These are phyloP conservation scores for Podospora appendiculata DNA, from an alignment of 495 filamentous ascomycete genomes.

Conservation along the genomic window DNA sequence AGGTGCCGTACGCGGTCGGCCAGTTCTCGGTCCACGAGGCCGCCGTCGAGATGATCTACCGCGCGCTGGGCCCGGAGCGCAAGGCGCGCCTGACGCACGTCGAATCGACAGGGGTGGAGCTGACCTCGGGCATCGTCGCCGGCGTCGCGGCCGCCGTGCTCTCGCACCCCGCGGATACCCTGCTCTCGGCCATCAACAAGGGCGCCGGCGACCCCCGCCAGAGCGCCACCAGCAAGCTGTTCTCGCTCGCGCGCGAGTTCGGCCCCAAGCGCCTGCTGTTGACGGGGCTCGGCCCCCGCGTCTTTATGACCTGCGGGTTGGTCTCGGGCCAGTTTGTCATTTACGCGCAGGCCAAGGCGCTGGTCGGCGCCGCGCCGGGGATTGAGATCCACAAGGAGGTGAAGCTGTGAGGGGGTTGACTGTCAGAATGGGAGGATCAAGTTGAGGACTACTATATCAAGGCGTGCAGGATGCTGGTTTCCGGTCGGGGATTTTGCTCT, in stretches of 20 bases:
- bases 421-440: too few relatives aligned
- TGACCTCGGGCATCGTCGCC: constrained; percentile 74
- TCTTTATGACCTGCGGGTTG: constrained; percentile 28
- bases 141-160: constrained; percentile 82
- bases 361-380: constrained; percentile 24
- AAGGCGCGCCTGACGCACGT: constrained; percentile 23
- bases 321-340: constrained; percentile 32
- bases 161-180: constrained; percentile 83
- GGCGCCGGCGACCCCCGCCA: constrained; percentile 27
- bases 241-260: constrained; percentile 27
- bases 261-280: constrained; percentile 23
- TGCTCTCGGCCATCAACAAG: constrained; percentile 92
- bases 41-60: constrained; percentile 26
- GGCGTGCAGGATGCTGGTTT: too few relatives aligned
- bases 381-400: constrained; percentile 30
- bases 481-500: too few relatives aligned
- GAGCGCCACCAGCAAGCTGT: constrained; percentile 24
- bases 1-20: constrained; percentile 38
- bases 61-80: constrained; percentile 23
- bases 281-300: constrained; percentile 24
- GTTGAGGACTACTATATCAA: too few relatives aligned
- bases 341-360: constrained; percentile 29
- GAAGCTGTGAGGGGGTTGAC: constrained; percentile 2
- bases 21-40: constrained; percentile 30
- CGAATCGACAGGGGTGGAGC: constrained; percentile 64